A percentile compares a stretch with the other conserved stretches of the same genome.
phyloP scores from a whole-genome alignment of 2,329 filamentous ascomycete species.

The Aureobasidium sp. region DNA sequence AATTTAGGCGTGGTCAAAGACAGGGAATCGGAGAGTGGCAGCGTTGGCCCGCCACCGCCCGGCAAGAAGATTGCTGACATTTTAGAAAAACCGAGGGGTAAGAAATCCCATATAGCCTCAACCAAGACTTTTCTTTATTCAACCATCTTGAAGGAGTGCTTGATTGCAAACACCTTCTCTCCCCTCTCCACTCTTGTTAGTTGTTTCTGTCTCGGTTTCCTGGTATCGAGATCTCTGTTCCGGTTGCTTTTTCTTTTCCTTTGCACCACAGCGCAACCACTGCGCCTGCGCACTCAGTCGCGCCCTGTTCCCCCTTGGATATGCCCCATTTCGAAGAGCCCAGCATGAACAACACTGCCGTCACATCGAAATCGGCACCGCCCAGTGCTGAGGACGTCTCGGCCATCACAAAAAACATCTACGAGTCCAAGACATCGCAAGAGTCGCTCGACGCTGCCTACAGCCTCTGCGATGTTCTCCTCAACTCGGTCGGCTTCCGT shows the following conservation, averaged over 20 bases:
- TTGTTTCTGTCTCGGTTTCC: neutral
- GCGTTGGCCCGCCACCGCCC: neutral
- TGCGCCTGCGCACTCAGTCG: neutral
- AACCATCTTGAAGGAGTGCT: slow-evolving; percentile 8
- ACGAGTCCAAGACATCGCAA: slow-evolving; percentile 45
- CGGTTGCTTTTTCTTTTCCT: neutral
- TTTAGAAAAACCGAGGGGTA: neutral
- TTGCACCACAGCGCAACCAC: neutral
- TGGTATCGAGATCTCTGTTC: neutral
- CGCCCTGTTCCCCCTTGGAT: neutral
- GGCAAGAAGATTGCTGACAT: neutral
- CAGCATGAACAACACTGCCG: slow-evolving; percentile 37
- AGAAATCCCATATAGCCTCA: neutral
- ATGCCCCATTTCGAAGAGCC: slow-evolving; percentile 30
- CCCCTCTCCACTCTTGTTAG: slow-evolving; percentile 21
- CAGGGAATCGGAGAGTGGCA: neutral
- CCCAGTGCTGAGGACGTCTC: slow-evolving; percentile 38
- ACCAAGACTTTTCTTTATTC: slow-evolving; percentile 1
- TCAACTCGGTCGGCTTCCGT: slow-evolving; percentile 56
- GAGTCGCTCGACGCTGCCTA: slow-evolving; percentile 55
- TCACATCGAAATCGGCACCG: slow-evolving; percentile 35
- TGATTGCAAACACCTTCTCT: slow-evolving; percentile 15
- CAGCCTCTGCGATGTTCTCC: slow-evolving; percentile 53
- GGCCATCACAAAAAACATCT: slow-evolving; percentile 34
- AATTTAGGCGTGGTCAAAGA: neutral